These are phyloP conservation scores for Beta corolliflora DNA, from an alignment of 179 eudicot genomes.

Conservation along the genomic window DNA sequence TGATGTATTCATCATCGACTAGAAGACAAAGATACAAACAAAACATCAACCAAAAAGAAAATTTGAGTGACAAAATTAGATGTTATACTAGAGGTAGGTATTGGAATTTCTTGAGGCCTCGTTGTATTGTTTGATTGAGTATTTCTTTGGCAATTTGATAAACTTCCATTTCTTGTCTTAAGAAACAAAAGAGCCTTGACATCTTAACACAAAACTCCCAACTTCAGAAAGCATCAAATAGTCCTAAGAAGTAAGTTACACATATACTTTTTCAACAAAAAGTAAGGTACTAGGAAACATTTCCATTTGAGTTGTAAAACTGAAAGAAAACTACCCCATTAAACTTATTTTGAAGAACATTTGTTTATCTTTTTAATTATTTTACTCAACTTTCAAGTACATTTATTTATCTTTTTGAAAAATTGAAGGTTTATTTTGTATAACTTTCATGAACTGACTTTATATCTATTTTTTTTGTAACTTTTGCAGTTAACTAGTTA, in stretches of 20 bases:
- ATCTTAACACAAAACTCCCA: background rate
- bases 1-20: conserved; percentile 87
- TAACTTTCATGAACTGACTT: too few species aligned
- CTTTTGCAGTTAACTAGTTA: too few species aligned
- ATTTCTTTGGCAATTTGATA: background rate
- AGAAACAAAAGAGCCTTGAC: background rate
- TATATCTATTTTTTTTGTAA: too few species aligned
- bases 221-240: background rate
- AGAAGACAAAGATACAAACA: conserved; percentile 3
- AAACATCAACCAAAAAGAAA: background rate
- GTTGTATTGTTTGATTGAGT: background rate
- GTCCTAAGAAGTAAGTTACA: background rate
- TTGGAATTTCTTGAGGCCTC: background rate
- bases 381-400: too few species aligned
- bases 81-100: background rate
- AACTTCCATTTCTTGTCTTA: background rate
- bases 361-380: background rate
- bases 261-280: background rate
- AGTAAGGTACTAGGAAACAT: background rate
- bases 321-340: background rate
- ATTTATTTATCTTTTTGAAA: too few species aligned
- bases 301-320: background rate
- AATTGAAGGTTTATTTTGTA: too few species aligned
- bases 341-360: background rate
- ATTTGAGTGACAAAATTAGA: background rate